These are phyloP conservation scores for Telopea speciosissima DNA, from an alignment of 177 flowering plant genomes.

Conservation along the genomic window DNA sequence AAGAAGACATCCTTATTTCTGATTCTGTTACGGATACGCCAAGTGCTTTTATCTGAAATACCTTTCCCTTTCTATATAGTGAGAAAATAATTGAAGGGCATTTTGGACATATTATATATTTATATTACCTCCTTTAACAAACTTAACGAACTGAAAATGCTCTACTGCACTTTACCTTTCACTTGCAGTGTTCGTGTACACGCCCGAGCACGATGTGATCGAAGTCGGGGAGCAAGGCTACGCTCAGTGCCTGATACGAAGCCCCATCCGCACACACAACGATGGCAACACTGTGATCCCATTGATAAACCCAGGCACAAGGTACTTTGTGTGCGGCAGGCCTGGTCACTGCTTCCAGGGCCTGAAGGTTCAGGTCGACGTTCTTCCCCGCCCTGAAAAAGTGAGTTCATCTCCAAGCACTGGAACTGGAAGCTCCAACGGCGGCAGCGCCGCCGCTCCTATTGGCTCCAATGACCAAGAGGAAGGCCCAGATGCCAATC, in stretches of 20 bases:
- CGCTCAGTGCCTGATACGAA: conserved; percentile 15
- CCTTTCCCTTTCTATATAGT: too few species aligned
- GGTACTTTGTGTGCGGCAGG: conserved; percentile 35
- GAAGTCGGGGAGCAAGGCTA: conserved; percentile 29
- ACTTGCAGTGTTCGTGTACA: conserved; percentile 33
- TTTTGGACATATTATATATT: not conserved
- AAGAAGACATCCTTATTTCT: too few species aligned
- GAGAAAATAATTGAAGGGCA: not conserved
- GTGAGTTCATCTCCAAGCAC: not conserved
- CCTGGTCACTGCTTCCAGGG: conserved; percentile 28
- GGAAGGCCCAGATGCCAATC: not conserved
- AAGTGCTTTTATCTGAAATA: too few species aligned
- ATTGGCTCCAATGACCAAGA: not conserved
- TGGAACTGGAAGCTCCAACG: not conserved
- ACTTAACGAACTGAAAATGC: not conserved
- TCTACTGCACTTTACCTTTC: not conserved
- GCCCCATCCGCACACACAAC: conserved; percentile 21
- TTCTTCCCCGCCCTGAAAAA: conserved; percentile 9
- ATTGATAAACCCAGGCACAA: conserved; percentile 12
- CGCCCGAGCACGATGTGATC: conserved; percentile 29
- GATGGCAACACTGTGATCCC: conserved; percentile 29
- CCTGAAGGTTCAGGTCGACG: conserved; percentile 23
- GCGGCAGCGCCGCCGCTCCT: not conserved
- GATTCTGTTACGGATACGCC: too few species aligned
- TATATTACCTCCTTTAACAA: not conserved